Base-by-base conservation (phyloP, 1,139 yeast species). In the Yamadazyma dushanensis region DNA sequence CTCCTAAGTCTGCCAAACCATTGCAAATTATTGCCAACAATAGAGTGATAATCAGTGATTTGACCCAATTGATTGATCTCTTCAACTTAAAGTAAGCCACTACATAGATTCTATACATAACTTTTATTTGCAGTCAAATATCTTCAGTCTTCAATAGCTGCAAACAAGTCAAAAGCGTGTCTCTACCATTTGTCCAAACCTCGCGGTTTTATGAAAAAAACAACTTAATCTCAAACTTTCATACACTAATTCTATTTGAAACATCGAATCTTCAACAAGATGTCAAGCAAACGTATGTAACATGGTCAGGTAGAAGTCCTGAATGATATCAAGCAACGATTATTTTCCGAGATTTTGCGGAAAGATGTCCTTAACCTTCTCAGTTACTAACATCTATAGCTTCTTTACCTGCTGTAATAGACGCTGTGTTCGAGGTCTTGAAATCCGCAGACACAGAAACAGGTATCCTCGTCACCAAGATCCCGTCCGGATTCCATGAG, bases 401-500 rank as follows among this genome's bases (percentile, higher is more conserved):
- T 31, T 31, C 34, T 4, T 8, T 26, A 9, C 19, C 18, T 8
- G 34, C 33, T 16, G 29, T 45, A 20, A 34, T 47, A 14, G 43
- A 34, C 4, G 38, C 44, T 29, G 30, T 47, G 18, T 36, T 35
- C 22, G 16, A 23, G 17, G 45, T 46, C 1, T 40, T 45, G 22
- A 35, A 53, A 37, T 43, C 51, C 16, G 61, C 73, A 15, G 76
- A 72, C 46, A 42, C 36, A 9, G 52, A 56, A 3, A 45, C 56
- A 3, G 51, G 51, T 9, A 61, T 76, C 2, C 53, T 78, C 35
- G 53, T 57, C n/a, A 57, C 60, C 14, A 40, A 49, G 9, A 55
- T 79, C 37, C 83, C 83, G 3, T 40, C 51, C 3, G 57, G 57
- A 3, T 79, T 80, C 46, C 59, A 56, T 41, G 84, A 79, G 50